Base-by-base conservation (phyloP, 2,329 filamentous ascomycete species). In the Fusarium agapanthi region DNA sequence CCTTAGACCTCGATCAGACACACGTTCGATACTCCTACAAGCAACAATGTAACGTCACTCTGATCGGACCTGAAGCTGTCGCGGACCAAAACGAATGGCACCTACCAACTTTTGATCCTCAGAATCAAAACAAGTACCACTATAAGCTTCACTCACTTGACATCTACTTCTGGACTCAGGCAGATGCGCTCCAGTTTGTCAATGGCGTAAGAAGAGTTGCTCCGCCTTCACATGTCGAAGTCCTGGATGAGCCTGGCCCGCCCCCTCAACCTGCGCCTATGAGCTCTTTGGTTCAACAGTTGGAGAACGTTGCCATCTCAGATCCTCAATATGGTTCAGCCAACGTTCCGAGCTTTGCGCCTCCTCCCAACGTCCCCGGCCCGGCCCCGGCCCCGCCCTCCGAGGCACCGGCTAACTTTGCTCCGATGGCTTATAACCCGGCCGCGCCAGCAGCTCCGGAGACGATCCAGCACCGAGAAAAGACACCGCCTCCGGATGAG, bases 101-200 rank as follows among this genome's bases (percentile, higher is more conserved):
- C 80, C 86, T 95, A 12, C 92, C 92, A 5, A 90, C 90, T 2
- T 92, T 88, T 79, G 92, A 95, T 79, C 89, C 89, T 5, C 86
- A 86, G 56, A 93, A 94, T 80, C 89, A 95, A 80, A 90, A 88
- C 79, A 94, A 92, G 80, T 95, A 94, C 80, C 89, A 94, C 85
- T 94, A 94, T 83, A 90, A 90, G 79, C 87, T 95, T 13, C 90
- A 94, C 79, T 91, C 91, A 0, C 80, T 95, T 64, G 93, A 95
- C 77, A 84, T 95, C 20, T 95, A 95, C 83, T 92, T 95, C 78
- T 95, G 92, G 92, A 93, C 90, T 1, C 88, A 90, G 67, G 86
- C 90, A 62, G 93, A 95, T 81, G 92, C 92, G 3, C 83, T 90
- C 34, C 87, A 90, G 63, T 93, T 95, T 72, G 83, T 95, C 68